Base-by-base conservation (phyloP, 1,284 basidiomycete genomes). In the Ganoderma leucocontextum region DNA sequence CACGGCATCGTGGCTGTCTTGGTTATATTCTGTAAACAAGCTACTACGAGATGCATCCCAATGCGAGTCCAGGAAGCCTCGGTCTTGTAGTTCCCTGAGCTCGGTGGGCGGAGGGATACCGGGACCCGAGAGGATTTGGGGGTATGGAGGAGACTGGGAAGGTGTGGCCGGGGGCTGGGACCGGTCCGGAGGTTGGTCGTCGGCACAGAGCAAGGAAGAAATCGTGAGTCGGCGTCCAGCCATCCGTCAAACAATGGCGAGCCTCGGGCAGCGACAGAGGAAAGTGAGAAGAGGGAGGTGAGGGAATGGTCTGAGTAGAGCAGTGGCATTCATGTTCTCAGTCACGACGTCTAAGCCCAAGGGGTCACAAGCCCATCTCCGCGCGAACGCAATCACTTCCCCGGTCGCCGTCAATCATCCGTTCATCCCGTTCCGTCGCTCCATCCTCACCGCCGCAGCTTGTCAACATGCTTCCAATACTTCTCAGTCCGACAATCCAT, bases 211-310 rank as follows among this genome's bases (percentile, higher is more conserved):
- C 57, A 93, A 86, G 17, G 89, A 90, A 10, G 90, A 90, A 39
- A 93, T 93, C 74, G 88, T 87, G 71, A 93, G 88, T 61, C 91
- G 84, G 63, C 90, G 84, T 53, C 89, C 87, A 64, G 85, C 82
- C 89, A 91, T 91, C 4, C 15, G 19, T 49, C 41, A 49, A 35
- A 39, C 22, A 19, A 42, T 22, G 17, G 49, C 55, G 39, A 60
- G 58, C 4, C 35, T 25, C n/a, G 25, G 39, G n/a, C 36, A 38
- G 36, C 10, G 52, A n/a, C 10, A 47, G 60, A 63, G 55, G 38
- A 39, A 47, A 63, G 49, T 41, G 63, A 64, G 66, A 39, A 63
- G 35, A 60, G 58, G 58, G 53, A 38, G 44, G 33, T 57, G 39
- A 33, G 59, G 33, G 42, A 4, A 44, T 33, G 29, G 33, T 49